Evolutionary conservation across 1,284 basidiomycete genomes (phyloP).

Genomic region (Heterobasidion parviporum): DNA sequence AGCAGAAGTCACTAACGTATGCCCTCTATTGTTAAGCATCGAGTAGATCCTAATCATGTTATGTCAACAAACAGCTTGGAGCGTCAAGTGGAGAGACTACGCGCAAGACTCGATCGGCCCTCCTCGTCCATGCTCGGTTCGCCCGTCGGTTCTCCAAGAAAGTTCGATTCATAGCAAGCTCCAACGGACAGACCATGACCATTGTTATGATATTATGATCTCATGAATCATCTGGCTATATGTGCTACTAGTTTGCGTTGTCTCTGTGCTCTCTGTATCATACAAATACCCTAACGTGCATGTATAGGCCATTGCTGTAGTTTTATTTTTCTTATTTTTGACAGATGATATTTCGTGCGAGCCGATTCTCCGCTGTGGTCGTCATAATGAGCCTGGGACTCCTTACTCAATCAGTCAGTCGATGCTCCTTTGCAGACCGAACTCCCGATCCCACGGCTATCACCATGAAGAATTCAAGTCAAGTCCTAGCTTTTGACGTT

Average conservation of each 20-base stretch:
- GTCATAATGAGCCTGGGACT: too few species aligned
- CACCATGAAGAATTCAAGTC: too few species aligned
- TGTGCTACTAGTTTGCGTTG: neutral
- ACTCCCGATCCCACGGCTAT: too few species aligned
- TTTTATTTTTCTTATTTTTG: too few species aligned
- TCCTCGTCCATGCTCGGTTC: constrained; percentile 22
- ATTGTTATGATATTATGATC: neutral
- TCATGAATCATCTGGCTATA: neutral
- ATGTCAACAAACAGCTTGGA: constrained; percentile 40
- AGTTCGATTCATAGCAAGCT: neutral
- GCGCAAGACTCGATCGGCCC: constrained; percentile 43
- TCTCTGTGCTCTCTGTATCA: neutral
- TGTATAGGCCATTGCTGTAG: too few species aligned
- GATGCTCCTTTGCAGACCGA: too few species aligned
- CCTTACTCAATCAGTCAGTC: too few species aligned
- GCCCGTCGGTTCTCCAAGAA: constrained; percentile 22
- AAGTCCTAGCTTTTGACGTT: constrained; percentile 20
- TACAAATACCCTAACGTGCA: too few species aligned
- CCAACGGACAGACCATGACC: neutral
- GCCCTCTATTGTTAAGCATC: constrained; percentile 15
- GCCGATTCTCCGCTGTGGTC: too few species aligned
- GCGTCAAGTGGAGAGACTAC: constrained; percentile 60
- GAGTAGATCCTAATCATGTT: constrained; percentile 2
- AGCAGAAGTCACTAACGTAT: constrained; percentile 62
- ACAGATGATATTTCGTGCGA: too few species aligned